These are phyloP conservation scores for Pyracantha coccinea DNA, from an alignment of 331 rosid species.

Conservation along the genomic window DNA sequence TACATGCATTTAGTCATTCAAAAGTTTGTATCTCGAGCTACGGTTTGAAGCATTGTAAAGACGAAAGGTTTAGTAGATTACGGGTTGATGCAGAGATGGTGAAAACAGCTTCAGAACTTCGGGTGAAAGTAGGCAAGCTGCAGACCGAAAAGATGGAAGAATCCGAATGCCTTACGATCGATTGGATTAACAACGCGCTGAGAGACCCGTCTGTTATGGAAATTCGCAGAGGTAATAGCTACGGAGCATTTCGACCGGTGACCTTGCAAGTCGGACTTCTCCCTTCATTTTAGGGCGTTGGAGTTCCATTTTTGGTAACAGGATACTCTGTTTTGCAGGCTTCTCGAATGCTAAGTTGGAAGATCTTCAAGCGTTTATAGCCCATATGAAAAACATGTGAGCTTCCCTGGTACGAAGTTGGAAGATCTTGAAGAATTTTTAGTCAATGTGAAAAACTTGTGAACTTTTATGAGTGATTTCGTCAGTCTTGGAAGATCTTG, in stretches of 20 bases:
- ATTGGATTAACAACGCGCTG: constrained; percentile 18
- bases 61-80: neutral
- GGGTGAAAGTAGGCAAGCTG: constrained; percentile 40
- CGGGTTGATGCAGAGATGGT: constrained; percentile 44
- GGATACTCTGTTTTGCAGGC: constrained; percentile 35
- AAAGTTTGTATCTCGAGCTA: neutral
- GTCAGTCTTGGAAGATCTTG: no score
- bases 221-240: constrained; percentile 32
- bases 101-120: constrained; percentile 53
- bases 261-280: constrained; percentile 12
- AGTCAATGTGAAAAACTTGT: constrained; percentile 23
- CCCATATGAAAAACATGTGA: constrained; percentile 30
- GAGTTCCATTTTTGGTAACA: constrained; percentile 1
- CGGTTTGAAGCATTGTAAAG: neutral
- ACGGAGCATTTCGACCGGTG: neutral
- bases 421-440: constrained; percentile 41
- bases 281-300: neutral
- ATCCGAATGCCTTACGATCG: constrained; percentile 20
- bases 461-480: constrained; percentile 9
- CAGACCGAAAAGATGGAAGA: constrained; percentile 38
- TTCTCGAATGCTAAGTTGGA: constrained; percentile 30
- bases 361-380: constrained; percentile 41
- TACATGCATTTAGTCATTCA: neutral
- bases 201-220: constrained; percentile 21
- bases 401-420: constrained; percentile 21